A percentile compares a stretch with the other conserved stretches of the same genome.
These are phyloP conservation scores for Saturnispora gosingensis DNA, from an alignment of 805 yeast genomes.

Conservation along the genomic window DNA sequence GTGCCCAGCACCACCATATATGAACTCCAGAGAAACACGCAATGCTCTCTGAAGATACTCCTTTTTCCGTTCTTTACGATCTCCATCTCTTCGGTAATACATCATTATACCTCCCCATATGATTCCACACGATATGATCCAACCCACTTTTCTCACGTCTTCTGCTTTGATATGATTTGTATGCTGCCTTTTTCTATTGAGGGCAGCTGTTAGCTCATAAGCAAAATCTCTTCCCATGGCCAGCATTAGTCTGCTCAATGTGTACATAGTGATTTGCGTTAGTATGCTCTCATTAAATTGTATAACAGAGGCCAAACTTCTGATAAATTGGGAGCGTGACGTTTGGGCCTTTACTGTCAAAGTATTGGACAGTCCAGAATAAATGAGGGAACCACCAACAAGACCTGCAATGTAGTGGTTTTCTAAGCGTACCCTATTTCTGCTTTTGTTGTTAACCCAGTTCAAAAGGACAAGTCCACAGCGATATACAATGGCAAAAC, in stretches of 20 bases:
- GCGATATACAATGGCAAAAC: slow-evolving; percentile 25
- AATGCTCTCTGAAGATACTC: slow-evolving; percentile 51
- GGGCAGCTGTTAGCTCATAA: slow-evolving; percentile 13
- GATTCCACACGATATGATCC: slow-evolving; percentile 54
- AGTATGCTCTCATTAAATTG: slow-evolving; percentile 33
- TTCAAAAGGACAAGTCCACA: slow-evolving; percentile 9
- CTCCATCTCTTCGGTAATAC: slow-evolving; percentile 54
- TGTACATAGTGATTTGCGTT: slow-evolving; percentile 68
- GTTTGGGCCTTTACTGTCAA: neutral
- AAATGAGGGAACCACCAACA: slow-evolving; percentile 24
- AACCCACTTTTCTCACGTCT: slow-evolving; percentile 29
- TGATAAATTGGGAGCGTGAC: neutral
- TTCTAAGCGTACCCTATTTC: neutral
- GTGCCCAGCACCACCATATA: slow-evolving; percentile 50
- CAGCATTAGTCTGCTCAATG: slow-evolving; percentile 56
- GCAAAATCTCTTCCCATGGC: slow-evolving; percentile 49
- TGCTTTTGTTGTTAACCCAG: neutral
- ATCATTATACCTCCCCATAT: slow-evolving; percentile 72
- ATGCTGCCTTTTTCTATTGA: neutral
- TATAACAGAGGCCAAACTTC: slow-evolving; percentile 1
- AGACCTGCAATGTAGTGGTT: slow-evolving; percentile 23
- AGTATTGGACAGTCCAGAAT: slow-evolving; percentile 22
- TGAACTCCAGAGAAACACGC: slow-evolving; percentile 60
- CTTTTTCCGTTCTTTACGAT: slow-evolving; percentile 11
- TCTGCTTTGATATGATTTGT: neutral